Conservation (phyloP, 2,329 filamentous ascomycete genomes). For the Exophiala oligosperma region DNA sequence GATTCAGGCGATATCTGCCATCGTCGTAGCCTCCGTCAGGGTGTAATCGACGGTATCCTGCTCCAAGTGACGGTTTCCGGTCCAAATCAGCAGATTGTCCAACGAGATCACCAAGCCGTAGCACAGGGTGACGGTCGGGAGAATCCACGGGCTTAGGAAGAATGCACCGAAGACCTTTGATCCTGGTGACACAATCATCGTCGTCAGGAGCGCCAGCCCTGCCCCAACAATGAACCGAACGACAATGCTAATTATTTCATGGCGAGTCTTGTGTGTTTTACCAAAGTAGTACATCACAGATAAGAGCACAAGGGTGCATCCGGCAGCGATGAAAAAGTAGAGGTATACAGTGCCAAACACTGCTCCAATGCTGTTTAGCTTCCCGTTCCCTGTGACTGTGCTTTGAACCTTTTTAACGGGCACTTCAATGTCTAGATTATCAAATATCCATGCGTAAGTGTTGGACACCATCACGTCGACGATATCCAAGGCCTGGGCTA, state of each 20-base stretch:
- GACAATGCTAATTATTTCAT: background rate
- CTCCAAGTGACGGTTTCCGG: background rate
- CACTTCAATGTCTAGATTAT: background rate
- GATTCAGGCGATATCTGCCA: no score
- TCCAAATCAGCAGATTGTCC: background rate
- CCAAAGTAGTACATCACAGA: conserved; percentile 2
- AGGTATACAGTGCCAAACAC: background rate
- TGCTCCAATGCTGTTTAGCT: background rate
- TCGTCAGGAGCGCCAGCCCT: background rate
- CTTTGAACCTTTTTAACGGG: background rate
- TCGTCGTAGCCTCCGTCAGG: background rate
- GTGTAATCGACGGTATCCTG: background rate
- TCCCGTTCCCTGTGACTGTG: background rate
- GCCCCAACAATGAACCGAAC: background rate
- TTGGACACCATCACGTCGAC: background rate
- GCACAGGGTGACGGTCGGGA: background rate
- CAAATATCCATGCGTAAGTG: background rate
- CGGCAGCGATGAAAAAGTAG: conserved; percentile 1
- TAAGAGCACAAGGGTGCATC: background rate
- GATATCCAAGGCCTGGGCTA: background rate
- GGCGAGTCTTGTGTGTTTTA: background rate
- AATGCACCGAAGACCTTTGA: background rate
- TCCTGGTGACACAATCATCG: background rate
- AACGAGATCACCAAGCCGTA: background rate
- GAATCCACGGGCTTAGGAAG: background rate